Evolutionary conservation across 805 yeast genomes (phyloP).

Genomic region (Ogataea ganodermae): DNA sequence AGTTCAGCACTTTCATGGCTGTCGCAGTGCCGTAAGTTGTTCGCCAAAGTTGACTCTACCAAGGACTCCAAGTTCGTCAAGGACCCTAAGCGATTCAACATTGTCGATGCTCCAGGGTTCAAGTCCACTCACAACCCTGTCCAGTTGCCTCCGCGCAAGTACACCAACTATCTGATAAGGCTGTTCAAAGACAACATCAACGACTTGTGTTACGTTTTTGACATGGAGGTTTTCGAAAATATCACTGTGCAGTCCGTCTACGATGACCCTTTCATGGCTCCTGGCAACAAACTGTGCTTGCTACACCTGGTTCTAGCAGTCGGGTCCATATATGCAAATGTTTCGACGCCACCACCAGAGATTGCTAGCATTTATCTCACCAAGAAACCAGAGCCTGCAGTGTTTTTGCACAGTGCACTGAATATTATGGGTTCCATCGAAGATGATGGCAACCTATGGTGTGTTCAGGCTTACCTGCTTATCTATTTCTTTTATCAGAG

Average conservation of each 20-base stretch:
- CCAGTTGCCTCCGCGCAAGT: conserved; percentile 34
- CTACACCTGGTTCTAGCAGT: conserved; percentile 43
- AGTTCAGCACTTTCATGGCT: conserved; percentile 43
- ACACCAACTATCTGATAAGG: conserved; percentile 35
- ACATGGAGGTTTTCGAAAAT: conserved; percentile 35
- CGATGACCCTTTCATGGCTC: conserved; percentile 31
- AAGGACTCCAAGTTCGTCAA: conserved; percentile 36
- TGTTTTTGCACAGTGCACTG: conserved; percentile 40
- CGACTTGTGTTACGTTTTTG: conserved; percentile 41
- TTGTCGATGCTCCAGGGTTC: conserved; percentile 39
- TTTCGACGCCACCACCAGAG: conserved; percentile 10
- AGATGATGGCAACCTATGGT: conserved; percentile 45
- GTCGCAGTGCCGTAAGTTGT: conserved; percentile 42
- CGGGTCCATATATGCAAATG: conserved; percentile 40
- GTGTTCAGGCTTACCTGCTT: conserved; percentile 42
- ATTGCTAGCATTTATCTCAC: conserved; percentile 9
- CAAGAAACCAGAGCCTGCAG: conserved; percentile 29
- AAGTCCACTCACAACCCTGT: conserved; percentile 24
- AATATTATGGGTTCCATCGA: conserved; percentile 31
- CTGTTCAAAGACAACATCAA: conserved; percentile 42
- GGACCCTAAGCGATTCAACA: conserved; percentile 40
- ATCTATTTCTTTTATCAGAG: conserved; percentile 43
- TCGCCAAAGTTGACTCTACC: conserved; percentile 26
- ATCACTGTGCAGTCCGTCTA: conserved; percentile 36
- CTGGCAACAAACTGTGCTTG: conserved; percentile 35